Evolutionary conservation across 2,329 filamentous ascomycete genomes (phyloP).

Genomic region (Apiospora koreana): DNA sequence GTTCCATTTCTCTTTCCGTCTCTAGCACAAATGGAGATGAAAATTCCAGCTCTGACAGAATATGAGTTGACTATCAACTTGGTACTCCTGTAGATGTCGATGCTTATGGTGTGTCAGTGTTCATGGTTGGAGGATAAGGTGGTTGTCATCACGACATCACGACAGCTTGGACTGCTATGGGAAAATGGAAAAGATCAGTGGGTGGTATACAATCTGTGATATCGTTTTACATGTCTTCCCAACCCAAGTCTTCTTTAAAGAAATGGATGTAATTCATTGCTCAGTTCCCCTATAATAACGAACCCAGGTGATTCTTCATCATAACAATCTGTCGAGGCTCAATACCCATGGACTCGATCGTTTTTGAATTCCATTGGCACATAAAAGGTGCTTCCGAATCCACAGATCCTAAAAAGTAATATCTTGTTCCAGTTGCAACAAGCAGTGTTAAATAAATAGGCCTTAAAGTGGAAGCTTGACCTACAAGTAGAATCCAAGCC

Average conservation of each 20-base stretch:
- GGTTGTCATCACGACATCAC: no score
- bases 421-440: no score
- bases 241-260: no score
- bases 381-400: not conserved
- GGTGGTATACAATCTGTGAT: no score
- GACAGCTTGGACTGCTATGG: no score
- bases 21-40: not conserved
- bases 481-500: not conserved
- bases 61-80: not conserved
- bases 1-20: not conserved
- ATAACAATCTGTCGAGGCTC: not conserved
- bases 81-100: no score
- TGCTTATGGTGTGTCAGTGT: no score
- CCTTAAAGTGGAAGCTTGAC: not conserved
- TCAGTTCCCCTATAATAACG: not conserved
- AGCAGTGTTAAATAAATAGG: not conserved
- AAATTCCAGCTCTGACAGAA: not conserved
- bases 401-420: not conserved
- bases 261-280: no score
- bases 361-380: not conserved
- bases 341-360: not conserved
- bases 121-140: no score
- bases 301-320: not conserved
- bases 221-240: not conserved
- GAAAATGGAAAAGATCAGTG: no score